Evolutionary conservation across 2,329 filamentous ascomycete genomes (phyloP).

Genomic region (Aureobasidium sp.): DNA sequence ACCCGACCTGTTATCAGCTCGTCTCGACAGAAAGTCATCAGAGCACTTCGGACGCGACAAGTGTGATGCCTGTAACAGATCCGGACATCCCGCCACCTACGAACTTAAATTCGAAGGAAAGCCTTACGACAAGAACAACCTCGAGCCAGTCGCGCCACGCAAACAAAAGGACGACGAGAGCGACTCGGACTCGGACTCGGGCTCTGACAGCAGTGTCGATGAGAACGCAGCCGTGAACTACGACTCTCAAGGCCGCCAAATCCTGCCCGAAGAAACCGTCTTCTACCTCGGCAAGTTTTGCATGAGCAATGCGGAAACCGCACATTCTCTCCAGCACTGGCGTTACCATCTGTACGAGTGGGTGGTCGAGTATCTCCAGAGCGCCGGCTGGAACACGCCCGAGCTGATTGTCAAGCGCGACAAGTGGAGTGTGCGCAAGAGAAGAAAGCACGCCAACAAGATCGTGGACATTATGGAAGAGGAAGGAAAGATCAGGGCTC

Average conservation of each 20-base stretch:
- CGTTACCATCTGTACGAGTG: constrained; percentile 65
- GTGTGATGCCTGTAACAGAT: constrained; percentile 66
- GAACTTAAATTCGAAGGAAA: constrained; percentile 57
- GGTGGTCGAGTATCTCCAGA: constrained; percentile 56
- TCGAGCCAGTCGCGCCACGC: constrained; percentile 51
- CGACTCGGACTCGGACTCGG: constrained; percentile 39
- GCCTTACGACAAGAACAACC: constrained; percentile 58
- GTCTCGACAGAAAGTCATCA: constrained; percentile 35
- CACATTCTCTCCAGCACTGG: constrained; percentile 70
- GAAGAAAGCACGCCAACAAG: constrained; percentile 53
- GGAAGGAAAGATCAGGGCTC: constrained; percentile 50
- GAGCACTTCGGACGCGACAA: constrained; percentile 36
- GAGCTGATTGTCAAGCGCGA: constrained; percentile 55
- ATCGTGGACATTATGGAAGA: constrained; percentile 60
- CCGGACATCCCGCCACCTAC: constrained; percentile 59
- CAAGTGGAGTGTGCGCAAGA: constrained; percentile 53
- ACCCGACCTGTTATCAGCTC: constrained; percentile 51
- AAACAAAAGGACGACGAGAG: constrained; percentile 19
- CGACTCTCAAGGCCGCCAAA: constrained; percentile 42
- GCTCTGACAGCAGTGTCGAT: constrained; percentile 31
- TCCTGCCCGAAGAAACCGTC: constrained; percentile 39
- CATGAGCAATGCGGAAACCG: constrained; percentile 58
- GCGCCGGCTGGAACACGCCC: constrained; percentile 51
- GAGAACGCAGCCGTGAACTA: constrained; percentile 33
- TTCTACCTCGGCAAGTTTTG: constrained; percentile 54